Evolutionary conservation across 2,329 filamentous ascomycete species (phyloP), one percentile per base, ranked within the genome.

Genomic region (Metarhizium brunneum): DNA sequence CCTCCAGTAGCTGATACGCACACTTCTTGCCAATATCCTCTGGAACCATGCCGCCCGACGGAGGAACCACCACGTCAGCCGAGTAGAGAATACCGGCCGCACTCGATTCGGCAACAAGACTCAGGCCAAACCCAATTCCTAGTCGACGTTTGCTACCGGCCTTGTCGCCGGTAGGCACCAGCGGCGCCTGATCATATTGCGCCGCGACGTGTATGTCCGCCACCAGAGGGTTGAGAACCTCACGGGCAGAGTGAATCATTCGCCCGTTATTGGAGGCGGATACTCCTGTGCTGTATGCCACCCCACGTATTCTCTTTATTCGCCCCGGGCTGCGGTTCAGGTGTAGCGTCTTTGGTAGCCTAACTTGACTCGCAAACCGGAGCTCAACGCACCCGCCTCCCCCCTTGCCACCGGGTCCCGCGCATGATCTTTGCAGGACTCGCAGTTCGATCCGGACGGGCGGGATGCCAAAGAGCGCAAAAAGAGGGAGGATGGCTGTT

Each of bases 311-410:
- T 63, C 85, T 84, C 79, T 91, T 92, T 65, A 99, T 87, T 55
- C 89, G 80, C 7, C 94, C 94, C 0, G 92, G 84, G 60, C 83
- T 88, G 63, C 95, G 80, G 68, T 86, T 80, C 55, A 96, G 73
- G 71, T 99, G 94, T 68, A 99, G 76, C 42, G 94, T 99, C 76
- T 95, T 96, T 11, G 94, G 94, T 53, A 97, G 76, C 42, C 92
- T 84, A 13, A 99, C 87, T 73, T 99, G 94, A 69, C 92, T 92
- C 20, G 89, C 91, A 67, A 97, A 97, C 7, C 92, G 81, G 57
- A 99, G 75, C 71, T 96, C 92, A n/a, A 99, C 92, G 55, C 95
- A 82, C 47, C 94, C 94, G 47, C 90, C 91, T 43, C 92, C 94
- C 32, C 90, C 90, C 57, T 81, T 81, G 2, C 90, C 92, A 49